Evolutionary conservation across 2,329 filamentous ascomycete species (phyloP).

Genomic region (Colletotrichum sp.): DNA sequence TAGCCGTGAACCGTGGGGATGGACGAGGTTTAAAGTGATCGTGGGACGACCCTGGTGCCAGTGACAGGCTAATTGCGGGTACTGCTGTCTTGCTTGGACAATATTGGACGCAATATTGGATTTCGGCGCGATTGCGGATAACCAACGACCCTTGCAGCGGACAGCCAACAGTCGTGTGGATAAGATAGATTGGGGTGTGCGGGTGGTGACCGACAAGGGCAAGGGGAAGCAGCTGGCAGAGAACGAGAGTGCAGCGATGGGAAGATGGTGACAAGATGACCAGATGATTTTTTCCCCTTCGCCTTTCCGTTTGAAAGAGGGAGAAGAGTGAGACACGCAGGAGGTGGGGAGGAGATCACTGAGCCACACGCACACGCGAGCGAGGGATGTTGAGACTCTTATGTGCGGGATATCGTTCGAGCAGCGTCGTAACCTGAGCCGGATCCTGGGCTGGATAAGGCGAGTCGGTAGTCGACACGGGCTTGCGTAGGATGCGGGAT

Average conservation of each 20-base stretch:
- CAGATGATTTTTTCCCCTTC: background rate
- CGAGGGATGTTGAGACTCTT: slow-evolving; percentile 17
- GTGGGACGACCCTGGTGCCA: slow-evolving; percentile 15
- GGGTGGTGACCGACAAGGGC: background rate
- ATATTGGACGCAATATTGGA: slow-evolving; percentile 22
- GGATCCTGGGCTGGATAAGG: slow-evolving; percentile 1
- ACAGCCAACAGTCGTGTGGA: slow-evolving; percentile 5
- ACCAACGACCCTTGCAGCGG: slow-evolving; percentile 11
- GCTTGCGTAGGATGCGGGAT: slow-evolving; percentile 6
- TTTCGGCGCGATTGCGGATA: slow-evolving; percentile 20
- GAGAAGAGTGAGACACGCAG: slow-evolving; percentile 18
- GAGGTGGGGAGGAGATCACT: background rate
- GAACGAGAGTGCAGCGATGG: background rate
- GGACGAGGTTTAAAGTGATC: slow-evolving; percentile 17
- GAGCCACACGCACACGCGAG: slow-evolving; percentile 8
- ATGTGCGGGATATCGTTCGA: slow-evolving; percentile 15
- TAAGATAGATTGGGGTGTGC: background rate
- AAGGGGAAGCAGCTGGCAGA: background rate
- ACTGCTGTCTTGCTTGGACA: slow-evolving; percentile 19
- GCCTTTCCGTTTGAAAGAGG: background rate
- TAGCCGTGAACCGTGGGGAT: slow-evolving; percentile 15
- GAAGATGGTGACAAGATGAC: background rate
- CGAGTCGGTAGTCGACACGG: slow-evolving; percentile 14
- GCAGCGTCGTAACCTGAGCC: background rate
- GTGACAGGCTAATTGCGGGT: slow-evolving; percentile 20